Conservation (phyloP, 805 yeast genomes). For the Wickerhamiella qilinensis region DNA sequence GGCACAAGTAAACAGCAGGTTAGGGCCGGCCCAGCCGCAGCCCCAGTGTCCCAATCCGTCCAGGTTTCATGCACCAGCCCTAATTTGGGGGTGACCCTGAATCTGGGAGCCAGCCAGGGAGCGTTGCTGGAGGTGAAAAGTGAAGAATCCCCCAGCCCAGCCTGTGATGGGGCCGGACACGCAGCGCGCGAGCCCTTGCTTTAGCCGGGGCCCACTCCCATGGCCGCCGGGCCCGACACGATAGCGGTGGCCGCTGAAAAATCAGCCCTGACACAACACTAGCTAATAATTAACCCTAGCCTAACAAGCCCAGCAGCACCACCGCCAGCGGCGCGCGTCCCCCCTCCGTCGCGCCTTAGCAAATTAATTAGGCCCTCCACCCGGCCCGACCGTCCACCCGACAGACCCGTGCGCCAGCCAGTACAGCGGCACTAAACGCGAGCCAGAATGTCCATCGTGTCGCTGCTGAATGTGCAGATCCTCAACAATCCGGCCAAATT, state of each 20-base stretch:
- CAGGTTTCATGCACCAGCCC: not conserved
- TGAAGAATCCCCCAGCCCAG: not conserved
- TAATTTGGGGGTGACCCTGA: not conserved
- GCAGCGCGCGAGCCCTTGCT: not conserved
- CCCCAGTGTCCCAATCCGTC: not conserved
- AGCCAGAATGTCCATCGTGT: slow-evolving; percentile 69
- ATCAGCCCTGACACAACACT: too few species aligned
- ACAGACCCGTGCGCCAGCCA: not conserved
- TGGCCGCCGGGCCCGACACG: too few species aligned
- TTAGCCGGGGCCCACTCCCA: not conserved
- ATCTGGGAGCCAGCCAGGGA: not conserved
- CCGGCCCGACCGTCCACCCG: not conserved
- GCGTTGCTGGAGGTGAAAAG: not conserved
- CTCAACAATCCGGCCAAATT: slow-evolving; percentile 90
- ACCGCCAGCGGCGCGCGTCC: not conserved
- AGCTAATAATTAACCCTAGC: too few species aligned
- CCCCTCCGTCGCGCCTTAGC: not conserved
- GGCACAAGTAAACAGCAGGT: not conserved
- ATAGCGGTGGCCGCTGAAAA: too few species aligned
- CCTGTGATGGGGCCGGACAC: not conserved
- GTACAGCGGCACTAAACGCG: not conserved
- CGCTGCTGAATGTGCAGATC: slow-evolving; percentile 79
- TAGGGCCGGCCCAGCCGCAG: not conserved
- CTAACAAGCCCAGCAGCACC: too few species aligned
- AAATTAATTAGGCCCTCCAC: not conserved